These are phyloP conservation scores for Russula abietina DNA, from an alignment of 768 basidiomycete species.

Conservation along the genomic window DNA sequence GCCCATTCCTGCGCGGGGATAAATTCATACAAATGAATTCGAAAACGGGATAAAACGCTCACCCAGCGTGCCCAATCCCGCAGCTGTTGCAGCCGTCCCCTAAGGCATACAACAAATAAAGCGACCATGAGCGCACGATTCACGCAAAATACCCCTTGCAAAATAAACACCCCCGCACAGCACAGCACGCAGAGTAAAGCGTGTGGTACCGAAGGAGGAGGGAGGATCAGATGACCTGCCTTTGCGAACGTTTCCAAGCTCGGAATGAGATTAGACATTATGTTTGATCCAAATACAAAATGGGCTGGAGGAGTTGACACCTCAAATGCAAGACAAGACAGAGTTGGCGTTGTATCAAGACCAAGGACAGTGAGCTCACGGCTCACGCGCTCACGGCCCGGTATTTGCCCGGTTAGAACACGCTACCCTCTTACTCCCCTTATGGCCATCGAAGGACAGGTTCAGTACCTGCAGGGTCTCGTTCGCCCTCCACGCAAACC, in stretches of 20 bases:
- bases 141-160: no score
- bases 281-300: background rate
- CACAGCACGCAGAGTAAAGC: background rate
- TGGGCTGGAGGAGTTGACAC: background rate
- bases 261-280: conserved; percentile 39
- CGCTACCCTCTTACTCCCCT: no score
- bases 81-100: conserved; percentile 36
- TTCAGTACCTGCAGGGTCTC: no score
- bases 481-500: no score
- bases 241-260: conserved; percentile 43
- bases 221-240: conserved; percentile 27
- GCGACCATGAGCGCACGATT: background rate
- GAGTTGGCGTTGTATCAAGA: background rate
- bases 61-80: conserved; percentile 37
- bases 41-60: conserved; percentile 10
- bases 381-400: background rate
- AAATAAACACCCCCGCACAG: background rate
- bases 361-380: background rate
- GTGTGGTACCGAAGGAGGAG: background rate
- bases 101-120: conserved; percentile 12
- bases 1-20: conserved; percentile 46
- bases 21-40: background rate
- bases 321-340: background rate
- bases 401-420: background rate
- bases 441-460: no score